Evolutionary conservation across 345 rosid genomes (phyloP), one percentile per base, ranked within the genome.

Genomic region (Eutrema japonicum): DNA sequence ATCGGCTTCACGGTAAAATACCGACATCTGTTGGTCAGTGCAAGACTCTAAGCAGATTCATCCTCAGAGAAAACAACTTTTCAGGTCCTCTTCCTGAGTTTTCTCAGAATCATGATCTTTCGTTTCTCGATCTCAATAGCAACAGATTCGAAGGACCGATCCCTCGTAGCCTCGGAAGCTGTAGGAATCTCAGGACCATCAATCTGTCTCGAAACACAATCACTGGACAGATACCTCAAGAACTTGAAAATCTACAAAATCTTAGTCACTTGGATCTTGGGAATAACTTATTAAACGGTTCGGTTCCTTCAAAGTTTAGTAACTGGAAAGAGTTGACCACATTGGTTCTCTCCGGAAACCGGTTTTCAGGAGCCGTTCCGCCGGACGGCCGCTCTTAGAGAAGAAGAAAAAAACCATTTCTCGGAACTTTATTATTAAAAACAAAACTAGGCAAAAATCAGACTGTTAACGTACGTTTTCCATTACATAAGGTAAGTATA

Each of bases 361-460:
- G 30, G 38, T 85, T 91, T 22, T 76, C 79, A 2, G 92, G 88
- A 9, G 85, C 86, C 36, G 75, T 87, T 83, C 89, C 95, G 22
- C 26, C 71, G 35, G 64, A 68, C 30, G 64, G 72, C 26, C 53
- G 12, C 43, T 55, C 73, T 54, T 68, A 68, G 53, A 42, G 64
- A 16, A 40, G 11, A 55, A 9, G 18, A 18, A 18, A 18, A 18
- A n/a, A n/a, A n/a, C n/a, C n/a, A n/a, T n/a, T n/a, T n/a, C n/a
- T n/a, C n/a, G n/a, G n/a, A n/a, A n/a, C n/a, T n/a, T n/a, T n/a
- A n/a, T n/a, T n/a, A n/a, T n/a, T n/a, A n/a, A n/a, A n/a, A n/a
- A n/a, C n/a, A n/a, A n/a, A n/a, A n/a, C n/a, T n/a, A n/a, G n/a
- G n/a, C n/a, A n/a, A n/a, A n/a, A n/a, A n/a, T n/a, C n/a, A n/a